phyloP scores from a whole-genome alignment of 1,139 yeast genomes.

The Yamadazyma triangularis region DNA sequence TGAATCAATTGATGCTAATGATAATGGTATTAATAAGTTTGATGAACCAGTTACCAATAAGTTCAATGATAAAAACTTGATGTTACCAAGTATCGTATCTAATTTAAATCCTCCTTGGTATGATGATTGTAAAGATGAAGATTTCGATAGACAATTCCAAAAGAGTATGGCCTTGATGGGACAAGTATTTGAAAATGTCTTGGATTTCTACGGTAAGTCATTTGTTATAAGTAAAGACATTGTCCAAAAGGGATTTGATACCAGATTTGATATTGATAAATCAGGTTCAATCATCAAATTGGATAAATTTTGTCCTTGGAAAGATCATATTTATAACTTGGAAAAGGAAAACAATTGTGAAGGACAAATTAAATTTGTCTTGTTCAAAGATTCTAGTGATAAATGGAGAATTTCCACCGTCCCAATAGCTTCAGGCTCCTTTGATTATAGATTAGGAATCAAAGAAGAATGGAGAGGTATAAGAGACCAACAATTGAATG shows the following conservation, averaged over 20 bases:
- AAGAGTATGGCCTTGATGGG: slow-evolving; percentile 85
- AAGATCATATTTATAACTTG: slow-evolving; percentile 76
- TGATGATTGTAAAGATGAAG: slow-evolving; percentile 57
- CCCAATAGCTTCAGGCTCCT: slow-evolving; percentile 66
- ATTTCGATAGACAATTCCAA: slow-evolving; percentile 61
- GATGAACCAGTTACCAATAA: slow-evolving; percentile 41
- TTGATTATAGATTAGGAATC: slow-evolving; percentile 79
- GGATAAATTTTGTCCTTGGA: slow-evolving; percentile 85
- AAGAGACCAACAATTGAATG: slow-evolving; percentile 76
- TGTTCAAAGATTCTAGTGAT: slow-evolving; percentile 67
- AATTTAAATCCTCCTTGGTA: slow-evolving; percentile 87
- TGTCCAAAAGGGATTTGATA: slow-evolving; percentile 64
- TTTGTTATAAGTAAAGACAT: slow-evolving; percentile 89
- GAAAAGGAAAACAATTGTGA: slow-evolving; percentile 45
- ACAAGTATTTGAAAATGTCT: slow-evolving; percentile 60
- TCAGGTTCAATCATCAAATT: slow-evolving; percentile 73
- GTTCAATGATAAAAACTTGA: slow-evolving; percentile 42
- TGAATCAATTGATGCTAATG: slow-evolving; percentile 94
- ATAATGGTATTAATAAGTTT: slow-evolving; percentile 83
- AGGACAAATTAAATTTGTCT: slow-evolving; percentile 67
- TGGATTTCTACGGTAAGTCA: slow-evolving; percentile 71
- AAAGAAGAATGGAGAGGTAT: slow-evolving; percentile 94
- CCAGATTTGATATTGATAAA: slow-evolving; percentile 49
- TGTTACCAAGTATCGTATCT: slow-evolving; percentile 74
- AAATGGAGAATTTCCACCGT: slow-evolving; percentile 94